Conservation (phyloP, 1,284 basidiomycete genomes). For the Cutaneotrichosporon curvatum region DNA sequence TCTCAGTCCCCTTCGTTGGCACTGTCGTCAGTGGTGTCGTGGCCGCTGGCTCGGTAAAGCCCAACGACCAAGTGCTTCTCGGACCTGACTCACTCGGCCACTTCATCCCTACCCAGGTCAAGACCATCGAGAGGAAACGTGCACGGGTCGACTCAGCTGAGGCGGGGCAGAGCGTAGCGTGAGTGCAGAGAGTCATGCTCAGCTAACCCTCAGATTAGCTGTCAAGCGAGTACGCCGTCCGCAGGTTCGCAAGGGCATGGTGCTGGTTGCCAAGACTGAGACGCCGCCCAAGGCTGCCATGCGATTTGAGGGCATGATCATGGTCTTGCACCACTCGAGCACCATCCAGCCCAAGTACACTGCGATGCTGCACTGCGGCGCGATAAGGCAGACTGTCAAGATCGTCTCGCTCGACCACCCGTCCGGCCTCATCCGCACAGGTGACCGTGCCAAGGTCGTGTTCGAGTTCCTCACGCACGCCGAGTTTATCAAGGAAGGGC, state of each 20-base stretch:
- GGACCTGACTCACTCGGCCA: conserved; percentile 92
- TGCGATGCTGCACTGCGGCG: conserved; percentile 48
- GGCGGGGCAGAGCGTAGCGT: conserved; percentile 88
- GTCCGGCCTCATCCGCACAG: conserved; percentile 76
- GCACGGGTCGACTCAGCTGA: conserved; percentile 77
- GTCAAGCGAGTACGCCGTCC: conserved; percentile 79
- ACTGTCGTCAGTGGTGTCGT: conserved; percentile 91
- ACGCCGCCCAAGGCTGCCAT: conserved; percentile 55
- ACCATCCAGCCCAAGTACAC: conserved; percentile 86
- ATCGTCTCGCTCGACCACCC: conserved; percentile 84
- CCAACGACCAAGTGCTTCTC: conserved; percentile 74
- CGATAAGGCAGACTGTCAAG: conserved; percentile 67
- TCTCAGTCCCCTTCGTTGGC: conserved; percentile 88
- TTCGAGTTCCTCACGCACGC: conserved; percentile 79
- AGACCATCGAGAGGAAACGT: conserved; percentile 90
- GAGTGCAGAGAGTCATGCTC: conserved; percentile 2
- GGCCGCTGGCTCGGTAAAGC: conserved; percentile 65
- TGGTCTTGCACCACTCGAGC: conserved; percentile 67
- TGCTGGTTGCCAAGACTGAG: conserved; percentile 74
- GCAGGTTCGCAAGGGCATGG: conserved; percentile 90
- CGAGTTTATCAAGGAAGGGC: conserved; percentile 84
- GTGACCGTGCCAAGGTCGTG: conserved; percentile 78
- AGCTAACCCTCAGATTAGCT: conserved; percentile 54
- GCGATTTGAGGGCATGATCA: conserved; percentile 40
- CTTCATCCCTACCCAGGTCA: conserved; percentile 72